Base-by-base conservation (phyloP, 192 early-diverging fungal species). In the Backusella australiensis region DNA sequence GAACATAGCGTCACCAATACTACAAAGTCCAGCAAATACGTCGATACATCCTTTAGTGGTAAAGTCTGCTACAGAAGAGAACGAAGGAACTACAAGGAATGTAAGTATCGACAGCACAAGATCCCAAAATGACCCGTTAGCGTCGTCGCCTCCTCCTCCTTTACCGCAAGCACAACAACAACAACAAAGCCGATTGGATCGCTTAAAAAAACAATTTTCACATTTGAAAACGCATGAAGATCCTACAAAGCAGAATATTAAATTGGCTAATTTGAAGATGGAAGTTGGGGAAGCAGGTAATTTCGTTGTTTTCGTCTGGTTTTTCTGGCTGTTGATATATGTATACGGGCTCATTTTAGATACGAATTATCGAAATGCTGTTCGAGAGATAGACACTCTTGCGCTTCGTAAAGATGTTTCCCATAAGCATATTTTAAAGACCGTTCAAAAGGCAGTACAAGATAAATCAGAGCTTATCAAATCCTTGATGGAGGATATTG, bases 261-360 rank as follows among this genome's bases (percentile, higher is more conserved):
- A 71, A 65, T 49, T 56, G 9, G 80, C 80, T 42, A 81, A 81
- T 36, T 21, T 73, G 23, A 81, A 81, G 41, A 67, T 77, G 26
- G 76, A 81, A 46, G 69, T 81, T 19, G 73, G 49, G 41, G 80
- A 81, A 53, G 72, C 80, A 49, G 80, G 80, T 81, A 70, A 67
- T 29, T 26, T 14, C 21, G 29, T 63, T 63, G 29, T 23, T 63
- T 12, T 29, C 1, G 11, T 7, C 21, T 53, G 6, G 21, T 63
- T 29, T 29, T 26, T 12, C 11, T 26, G 26, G 23, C 12, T 8
- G 9, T 63, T 29, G 12, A 29, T 14, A 63, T 63, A 63, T 11
- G 19, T 11, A 56, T 21, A 9, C 23, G 21, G 21, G n/a, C 12
- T 49, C 19, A 49, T 19, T 67, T 3, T 38, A 78, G 77, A 78